phyloP scores from a whole-genome alignment of 73 alveolate species.

The Uronychia setigera region DNA sequence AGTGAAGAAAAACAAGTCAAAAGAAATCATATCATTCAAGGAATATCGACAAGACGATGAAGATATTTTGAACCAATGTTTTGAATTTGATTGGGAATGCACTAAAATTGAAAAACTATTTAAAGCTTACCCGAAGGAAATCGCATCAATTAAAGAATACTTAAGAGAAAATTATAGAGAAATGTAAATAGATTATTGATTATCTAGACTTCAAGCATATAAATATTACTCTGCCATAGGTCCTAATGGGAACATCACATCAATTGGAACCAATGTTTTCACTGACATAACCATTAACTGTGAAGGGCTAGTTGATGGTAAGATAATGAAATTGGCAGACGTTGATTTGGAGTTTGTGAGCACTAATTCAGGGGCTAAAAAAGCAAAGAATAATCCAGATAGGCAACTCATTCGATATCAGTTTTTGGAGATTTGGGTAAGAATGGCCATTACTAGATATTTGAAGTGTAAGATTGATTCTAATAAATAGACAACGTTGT shows the following conservation, averaged over 20 bases:
- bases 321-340: slow-evolving; percentile 37
- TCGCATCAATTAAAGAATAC: slow-evolving; percentile 3
- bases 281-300: slow-evolving; percentile 57
- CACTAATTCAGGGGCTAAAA: slow-evolving; percentile 60
- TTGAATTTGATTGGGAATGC: slow-evolving; percentile 81
- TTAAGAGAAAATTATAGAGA: slow-evolving; percentile 20
- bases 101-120: slow-evolving; percentile 61
- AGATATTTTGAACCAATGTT: slow-evolving; percentile 77
- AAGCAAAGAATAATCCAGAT: slow-evolving; percentile 68
- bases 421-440: slow-evolving; percentile 68
- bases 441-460: slow-evolving; percentile 66
- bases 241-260: slow-evolving; percentile 44
- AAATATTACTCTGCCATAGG: slow-evolving; percentile 57
- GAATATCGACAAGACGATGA: slow-evolving; percentile 70
- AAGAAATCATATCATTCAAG: slow-evolving; percentile 33
- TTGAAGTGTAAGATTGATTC: slow-evolving; percentile 23
- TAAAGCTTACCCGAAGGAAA: slow-evolving; percentile 33
- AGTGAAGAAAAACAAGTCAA: not conserved
- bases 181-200: slow-evolving; percentile 25
- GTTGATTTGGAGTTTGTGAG: slow-evolving; percentile 57
- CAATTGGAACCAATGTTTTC: slow-evolving; percentile 50
- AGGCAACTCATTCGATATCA: slow-evolving; percentile 64
- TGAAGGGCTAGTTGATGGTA: slow-evolving; percentile 58
- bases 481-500: no score
- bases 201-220: slow-evolving; percentile 38